Base-by-base conservation (phyloP, 2,329 filamentous ascomycete species). In the Xylariaceae sp. region DNA sequence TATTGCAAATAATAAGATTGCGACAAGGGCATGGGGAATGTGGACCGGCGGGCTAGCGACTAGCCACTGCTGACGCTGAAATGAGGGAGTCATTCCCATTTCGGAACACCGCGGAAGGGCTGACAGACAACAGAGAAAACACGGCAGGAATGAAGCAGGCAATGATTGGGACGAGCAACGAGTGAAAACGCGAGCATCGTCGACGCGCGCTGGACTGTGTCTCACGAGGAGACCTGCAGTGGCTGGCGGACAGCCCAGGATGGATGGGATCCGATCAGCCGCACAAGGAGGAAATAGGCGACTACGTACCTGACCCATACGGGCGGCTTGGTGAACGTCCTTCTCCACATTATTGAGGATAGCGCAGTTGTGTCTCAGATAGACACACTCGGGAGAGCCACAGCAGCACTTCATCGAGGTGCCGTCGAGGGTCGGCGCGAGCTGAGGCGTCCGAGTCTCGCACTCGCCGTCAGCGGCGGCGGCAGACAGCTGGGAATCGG, bases 281-380 rank as follows among this genome's bases (percentile, higher is more conserved):
- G 11, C 47, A 57, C 4, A 49, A 30, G 30, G 37, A 48, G 42
- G 39, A 13, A 4, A 68, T 30, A 30, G 23, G 63, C 64, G 63
- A 61, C 9, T 65, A 84, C 90, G 72, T 88, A 97, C 93, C 89
- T 97, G 90, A 65, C 94, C 94, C 68, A 97, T 82, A 72, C 88
- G 83, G 53, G 92, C 94, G 47, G 94, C 94, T 55, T 85, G 90
- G 68, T 87, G 86, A 56, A 97, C 89, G 76, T 97, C 90, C 68
- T 88, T 88, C 76, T 97, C 93, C 65, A 97, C 82, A 62, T 84
- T 88, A 67, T 90, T 87, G 51, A 97, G 80, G 63, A 91, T 81
- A 51, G 82, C 81, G 73, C 86, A 87, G 75, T 93, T 97, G 76
- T 92, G 88, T 73, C 84, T 85, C 63, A 97, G 81, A 72, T 89